Evolutionary conservation across 1,284 basidiomycete genomes (phyloP), one percentile per base, ranked within the genome.

Genomic region (Hypsizygus ulmarius): DNA sequence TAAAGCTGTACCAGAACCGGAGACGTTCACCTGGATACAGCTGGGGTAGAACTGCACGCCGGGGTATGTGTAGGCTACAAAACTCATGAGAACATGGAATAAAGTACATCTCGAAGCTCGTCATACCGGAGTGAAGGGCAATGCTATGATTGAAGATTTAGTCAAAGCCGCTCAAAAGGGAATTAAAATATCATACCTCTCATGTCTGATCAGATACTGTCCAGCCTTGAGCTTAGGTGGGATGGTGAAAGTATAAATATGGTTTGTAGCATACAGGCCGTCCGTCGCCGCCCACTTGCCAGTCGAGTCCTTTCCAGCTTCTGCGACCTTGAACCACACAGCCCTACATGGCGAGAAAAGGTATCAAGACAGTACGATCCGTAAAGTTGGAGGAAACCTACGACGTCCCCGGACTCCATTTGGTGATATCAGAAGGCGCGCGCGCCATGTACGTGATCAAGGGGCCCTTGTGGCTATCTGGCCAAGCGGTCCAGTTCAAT

Each of bases 401-500:
- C 72, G 57, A 62, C 5, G 57, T 71, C 15, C 71, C 69, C 4
- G 73, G 75, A 30, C 53, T 59, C 73, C 73, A 76, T 39, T 65
- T 58, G 2, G 73, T 77, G 50, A 77, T 73, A 54, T 74, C 67
- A 37, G 61, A 66, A 3, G 75, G 73, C 1, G 70, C 74, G 11
- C 63, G 61, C 3, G 73, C 71, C 60, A 77, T 65, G 56, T 77
- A 77, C 3, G 73, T 78, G 55, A 77, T 71, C 51, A 77, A 63
- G 0, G 74, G 74, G 3, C 74, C 68, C 36, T 63, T 59, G 51
- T 72, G 75, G 47, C 67, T 71, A 37, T 68, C 67, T 0, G 73
- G 75, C 76, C 77, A 78, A 3, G 69, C 65, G 0, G 75, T 77
- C 75, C 75, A 78, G 58, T 76, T 74, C 18, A 78, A 56, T 12